A percentile compares a stretch with the other conserved stretches of the same genome.
phyloP scores from a whole-genome alignment of 495 filamentous ascomycete species.

The Geoglossum glabrum region DNA sequence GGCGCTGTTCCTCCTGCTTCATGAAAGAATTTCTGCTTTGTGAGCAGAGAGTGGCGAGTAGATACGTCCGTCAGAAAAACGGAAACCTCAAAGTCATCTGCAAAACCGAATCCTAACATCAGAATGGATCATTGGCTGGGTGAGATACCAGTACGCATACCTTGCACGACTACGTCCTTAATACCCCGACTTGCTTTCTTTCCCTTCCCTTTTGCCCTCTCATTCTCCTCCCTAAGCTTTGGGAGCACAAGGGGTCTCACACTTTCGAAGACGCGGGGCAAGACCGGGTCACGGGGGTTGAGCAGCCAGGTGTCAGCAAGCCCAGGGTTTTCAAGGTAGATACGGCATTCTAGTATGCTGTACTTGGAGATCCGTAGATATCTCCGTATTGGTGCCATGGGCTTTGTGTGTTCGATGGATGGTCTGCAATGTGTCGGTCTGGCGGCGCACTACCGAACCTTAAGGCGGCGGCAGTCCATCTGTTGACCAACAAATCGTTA shows the following conservation, averaged over 20 bases:
- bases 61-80: constrained; percentile 80
- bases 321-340: constrained; percentile 82
- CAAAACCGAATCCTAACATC: background rate
- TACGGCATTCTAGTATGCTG: constrained; percentile 83
- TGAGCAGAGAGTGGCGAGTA: constrained; percentile 72
- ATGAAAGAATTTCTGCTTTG: constrained; percentile 56
- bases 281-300: constrained; percentile 43
- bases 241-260: constrained; percentile 72
- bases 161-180: constrained; percentile 72
- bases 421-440: background rate
- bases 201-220: constrained; percentile 37
- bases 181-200: constrained; percentile 44
- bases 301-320: constrained; percentile 68
- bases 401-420: background rate
- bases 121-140: background rate
- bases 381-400: constrained; percentile 64
- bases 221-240: constrained; percentile 76
- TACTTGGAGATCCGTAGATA: constrained; percentile 72
- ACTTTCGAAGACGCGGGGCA: constrained; percentile 62
- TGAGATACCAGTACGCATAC: constrained; percentile 21
- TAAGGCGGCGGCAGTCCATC: background rate
- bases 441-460: background rate
- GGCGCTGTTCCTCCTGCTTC: constrained; percentile 28
- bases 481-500: background rate
- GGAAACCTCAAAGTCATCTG: constrained; percentile 88